Conservation (phyloP, 345 rosid species). For the Arabidopsis thaliana region DNA sequence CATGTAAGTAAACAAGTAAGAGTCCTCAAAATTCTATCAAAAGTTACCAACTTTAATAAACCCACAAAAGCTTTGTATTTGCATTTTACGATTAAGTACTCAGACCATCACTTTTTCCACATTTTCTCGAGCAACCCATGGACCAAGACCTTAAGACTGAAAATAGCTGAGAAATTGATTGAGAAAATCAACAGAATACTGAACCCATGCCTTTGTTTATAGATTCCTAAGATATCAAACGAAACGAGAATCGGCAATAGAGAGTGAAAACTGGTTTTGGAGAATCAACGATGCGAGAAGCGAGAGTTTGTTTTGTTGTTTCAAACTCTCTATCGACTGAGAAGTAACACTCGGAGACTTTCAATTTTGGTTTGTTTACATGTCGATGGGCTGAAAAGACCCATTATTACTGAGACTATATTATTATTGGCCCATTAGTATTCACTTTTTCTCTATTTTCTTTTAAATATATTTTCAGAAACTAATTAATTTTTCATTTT, state of each 20-base stretch:
- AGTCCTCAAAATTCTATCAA: not conserved
- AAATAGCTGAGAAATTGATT: constrained; percentile 15
- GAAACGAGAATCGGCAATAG: not conserved
- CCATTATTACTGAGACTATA: not conserved
- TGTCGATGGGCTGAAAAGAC: not conserved
- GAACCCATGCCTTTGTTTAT: constrained; percentile 17
- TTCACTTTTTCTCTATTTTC: not conserved
- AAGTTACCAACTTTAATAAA: not conserved
- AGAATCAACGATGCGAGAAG: constrained; percentile 6
- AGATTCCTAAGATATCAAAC: not conserved
- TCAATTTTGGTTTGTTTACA: not conserved
- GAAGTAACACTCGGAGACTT: not conserved
- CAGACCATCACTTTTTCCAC: not conserved
- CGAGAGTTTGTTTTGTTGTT: not conserved
- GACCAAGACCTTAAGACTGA: constrained; percentile 7
- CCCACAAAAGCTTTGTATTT: not conserved
- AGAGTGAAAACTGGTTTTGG: constrained; percentile 4
- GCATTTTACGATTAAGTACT: not conserved
- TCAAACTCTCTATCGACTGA: too few relatives aligned
- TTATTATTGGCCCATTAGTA: not conserved
- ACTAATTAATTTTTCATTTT: too few relatives aligned
- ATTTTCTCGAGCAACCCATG: not conserved
- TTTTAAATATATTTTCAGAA: too few relatives aligned
- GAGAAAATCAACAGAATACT: constrained; percentile 12
- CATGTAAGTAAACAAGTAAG: not conserved